phyloP scores from a whole-genome alignment of 140 eudicot species.

The Stevia rebaudiana region DNA sequence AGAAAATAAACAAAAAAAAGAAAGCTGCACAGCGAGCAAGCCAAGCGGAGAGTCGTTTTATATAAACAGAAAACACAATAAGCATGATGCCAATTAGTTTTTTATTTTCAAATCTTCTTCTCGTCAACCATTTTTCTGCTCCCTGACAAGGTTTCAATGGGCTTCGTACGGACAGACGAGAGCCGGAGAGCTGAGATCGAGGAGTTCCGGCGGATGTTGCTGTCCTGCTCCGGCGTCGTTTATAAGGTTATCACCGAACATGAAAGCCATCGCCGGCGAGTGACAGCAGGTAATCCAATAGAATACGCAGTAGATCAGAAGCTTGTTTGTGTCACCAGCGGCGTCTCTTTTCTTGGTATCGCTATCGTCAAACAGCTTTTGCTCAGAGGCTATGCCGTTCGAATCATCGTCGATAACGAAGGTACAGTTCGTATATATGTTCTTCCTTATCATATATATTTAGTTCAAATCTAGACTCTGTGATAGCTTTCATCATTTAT shows the following conservation, averaged over 20 bases:
- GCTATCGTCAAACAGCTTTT: constrained; percentile 68
- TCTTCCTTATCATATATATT: background rate
- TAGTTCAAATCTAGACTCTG: background rate
- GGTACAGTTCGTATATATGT: constrained; percentile 23
- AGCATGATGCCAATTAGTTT: background rate
- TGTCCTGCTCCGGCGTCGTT: constrained; percentile 49
- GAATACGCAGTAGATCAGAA: constrained; percentile 27
- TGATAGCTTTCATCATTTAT: background rate
- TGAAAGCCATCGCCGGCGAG: constrained; percentile 11
- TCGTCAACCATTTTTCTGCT: background rate
- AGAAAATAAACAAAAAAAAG: background rate
- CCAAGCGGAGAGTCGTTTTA: background rate
- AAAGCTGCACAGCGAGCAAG: background rate
- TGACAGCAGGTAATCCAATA: background rate
- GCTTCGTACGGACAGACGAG: constrained; percentile 49
- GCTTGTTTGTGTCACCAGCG: constrained; percentile 78
- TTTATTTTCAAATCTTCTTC: background rate
- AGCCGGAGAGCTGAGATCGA: constrained; percentile 52
- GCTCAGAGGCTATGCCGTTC: constrained; percentile 61
- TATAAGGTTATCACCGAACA: constrained; percentile 32
- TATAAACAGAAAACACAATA: background rate
- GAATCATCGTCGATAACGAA: constrained; percentile 63
- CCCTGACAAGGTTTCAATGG: constrained; percentile 32
- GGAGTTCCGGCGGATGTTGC: constrained; percentile 65
- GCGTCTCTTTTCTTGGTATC: constrained; percentile 63